Evolutionary conservation across 2,329 filamentous ascomycete species (phyloP).

Genomic region (Triangularia setosa): DNA sequence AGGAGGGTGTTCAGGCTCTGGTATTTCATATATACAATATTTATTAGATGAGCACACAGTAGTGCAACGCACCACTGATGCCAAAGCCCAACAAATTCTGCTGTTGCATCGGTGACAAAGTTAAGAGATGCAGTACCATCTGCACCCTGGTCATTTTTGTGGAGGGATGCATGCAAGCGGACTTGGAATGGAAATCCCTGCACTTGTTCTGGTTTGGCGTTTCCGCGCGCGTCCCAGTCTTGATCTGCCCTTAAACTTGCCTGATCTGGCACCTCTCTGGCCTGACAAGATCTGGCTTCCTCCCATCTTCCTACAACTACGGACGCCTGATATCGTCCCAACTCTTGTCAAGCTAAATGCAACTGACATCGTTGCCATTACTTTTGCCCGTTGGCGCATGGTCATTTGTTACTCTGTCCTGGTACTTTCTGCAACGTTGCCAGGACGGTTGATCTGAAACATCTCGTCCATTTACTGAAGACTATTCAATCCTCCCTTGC

Average conservation of each 20-base stretch:
- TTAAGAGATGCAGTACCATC: not conserved
- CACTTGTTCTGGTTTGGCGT: not conserved
- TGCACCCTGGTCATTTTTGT: not conserved
- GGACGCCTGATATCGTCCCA: not conserved
- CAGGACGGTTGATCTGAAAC: not conserved
- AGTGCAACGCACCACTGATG: not conserved
- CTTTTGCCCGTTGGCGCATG: not conserved
- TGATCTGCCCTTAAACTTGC: not conserved
- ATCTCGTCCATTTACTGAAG: not conserved
- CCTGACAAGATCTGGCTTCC: not conserved
- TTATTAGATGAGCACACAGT: not conserved
- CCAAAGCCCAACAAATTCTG: not conserved
- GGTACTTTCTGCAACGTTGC: not conserved
- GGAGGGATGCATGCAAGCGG: not conserved
- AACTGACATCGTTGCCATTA: not conserved
- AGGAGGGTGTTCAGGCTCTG: not conserved
- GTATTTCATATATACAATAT: not conserved
- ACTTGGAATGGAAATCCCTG: not conserved
- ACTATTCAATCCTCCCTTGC: not conserved
- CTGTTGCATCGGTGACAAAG: not conserved
- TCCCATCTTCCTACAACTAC: not conserved
- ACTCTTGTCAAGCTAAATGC: not conserved
- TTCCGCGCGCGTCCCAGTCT: not conserved
- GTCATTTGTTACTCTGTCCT: not conserved
- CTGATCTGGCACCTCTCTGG: not conserved